Evolutionary conservation across 306 rosid species (phyloP).

Genomic region (Rubus parviflorus): DNA sequence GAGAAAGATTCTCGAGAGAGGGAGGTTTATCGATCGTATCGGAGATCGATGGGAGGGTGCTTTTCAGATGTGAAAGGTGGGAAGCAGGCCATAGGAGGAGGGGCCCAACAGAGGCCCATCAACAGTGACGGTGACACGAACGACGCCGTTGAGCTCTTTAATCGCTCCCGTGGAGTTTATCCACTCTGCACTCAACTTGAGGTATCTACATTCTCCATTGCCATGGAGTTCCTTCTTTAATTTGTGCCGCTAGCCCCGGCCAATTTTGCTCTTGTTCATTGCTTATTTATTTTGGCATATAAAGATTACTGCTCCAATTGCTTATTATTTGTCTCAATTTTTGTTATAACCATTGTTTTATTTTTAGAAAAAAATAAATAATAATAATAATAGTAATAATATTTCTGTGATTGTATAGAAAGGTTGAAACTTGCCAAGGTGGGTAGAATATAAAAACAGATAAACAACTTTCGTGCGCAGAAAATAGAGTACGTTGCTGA

Average conservation of each 20-base stretch:
- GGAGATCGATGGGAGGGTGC: constrained; percentile 60
- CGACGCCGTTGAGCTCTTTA: constrained; percentile 69
- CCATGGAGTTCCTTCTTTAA: not conserved
- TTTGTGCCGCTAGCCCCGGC: too few species aligned
- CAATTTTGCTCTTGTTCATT: not conserved
- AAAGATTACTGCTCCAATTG: not conserved
- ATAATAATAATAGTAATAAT: not conserved
- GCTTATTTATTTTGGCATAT: not conserved
- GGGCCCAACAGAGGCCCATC: constrained; percentile 24
- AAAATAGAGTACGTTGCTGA: not conserved
- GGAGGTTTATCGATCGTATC: not conserved
- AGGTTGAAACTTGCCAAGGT: not conserved
- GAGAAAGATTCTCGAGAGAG: not conserved
- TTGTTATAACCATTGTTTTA: not conserved
- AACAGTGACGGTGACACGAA: constrained; percentile 19
- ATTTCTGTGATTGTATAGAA: not conserved
- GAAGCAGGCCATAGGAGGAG: constrained; percentile 62
- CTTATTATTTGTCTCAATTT: not conserved
- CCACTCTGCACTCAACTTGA: constrained; percentile 47
- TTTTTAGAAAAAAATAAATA: not conserved
- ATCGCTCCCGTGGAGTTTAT: constrained; percentile 47
- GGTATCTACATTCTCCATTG: constrained; percentile 29
- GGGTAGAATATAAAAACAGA: not conserved
- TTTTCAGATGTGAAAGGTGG: constrained; percentile 69
- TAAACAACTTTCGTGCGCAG: not conserved